Conservation (phyloP, 306 rosid species). For the Vigna nakashimae region DNA sequence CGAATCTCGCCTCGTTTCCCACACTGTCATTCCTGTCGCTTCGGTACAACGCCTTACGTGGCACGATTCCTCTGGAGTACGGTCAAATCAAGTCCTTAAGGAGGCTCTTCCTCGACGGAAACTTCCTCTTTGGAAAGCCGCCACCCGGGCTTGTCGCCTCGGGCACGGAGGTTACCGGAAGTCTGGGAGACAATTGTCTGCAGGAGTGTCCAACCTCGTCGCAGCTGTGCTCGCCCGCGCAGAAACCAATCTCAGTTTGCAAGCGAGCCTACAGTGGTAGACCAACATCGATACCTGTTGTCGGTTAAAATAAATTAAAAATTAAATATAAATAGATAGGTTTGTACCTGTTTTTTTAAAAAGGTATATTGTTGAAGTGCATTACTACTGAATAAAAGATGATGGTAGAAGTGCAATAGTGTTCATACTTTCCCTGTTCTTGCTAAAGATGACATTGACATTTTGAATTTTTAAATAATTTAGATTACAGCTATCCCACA, state of each 20-base stretch:
- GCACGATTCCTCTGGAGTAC: slow-evolving; percentile 74
- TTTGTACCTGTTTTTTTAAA: background rate
- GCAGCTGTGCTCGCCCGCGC: slow-evolving; percentile 72
- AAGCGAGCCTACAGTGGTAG: slow-evolving; percentile 67
- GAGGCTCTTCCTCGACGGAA: slow-evolving; percentile 81
- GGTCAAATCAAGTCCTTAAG: slow-evolving; percentile 57
- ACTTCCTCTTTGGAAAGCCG: slow-evolving; percentile 76
- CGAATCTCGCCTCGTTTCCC: slow-evolving; percentile 64
- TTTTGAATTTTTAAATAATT: background rate
- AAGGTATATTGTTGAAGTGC: background rate
- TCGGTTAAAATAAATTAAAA: slow-evolving; percentile 34
- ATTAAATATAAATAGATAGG: slow-evolving; percentile 1
- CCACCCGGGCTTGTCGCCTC: slow-evolving; percentile 64
- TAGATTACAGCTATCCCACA: background rate
- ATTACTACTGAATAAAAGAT: background rate
- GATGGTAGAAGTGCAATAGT: background rate
- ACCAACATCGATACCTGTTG: slow-evolving; percentile 52
- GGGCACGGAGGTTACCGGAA: slow-evolving; percentile 61
- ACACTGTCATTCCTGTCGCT: slow-evolving; percentile 70
- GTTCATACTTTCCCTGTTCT: background rate
- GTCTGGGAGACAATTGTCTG: slow-evolving; percentile 90
- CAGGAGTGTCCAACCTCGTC: slow-evolving; percentile 73
- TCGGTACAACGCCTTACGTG: slow-evolving; percentile 77
- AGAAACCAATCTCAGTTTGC: slow-evolving; percentile 77
- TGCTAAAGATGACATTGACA: background rate